Evolutionary conservation across 805 yeast genomes (phyloP).

Genomic region (Scheffersomyces amazonensis): DNA sequence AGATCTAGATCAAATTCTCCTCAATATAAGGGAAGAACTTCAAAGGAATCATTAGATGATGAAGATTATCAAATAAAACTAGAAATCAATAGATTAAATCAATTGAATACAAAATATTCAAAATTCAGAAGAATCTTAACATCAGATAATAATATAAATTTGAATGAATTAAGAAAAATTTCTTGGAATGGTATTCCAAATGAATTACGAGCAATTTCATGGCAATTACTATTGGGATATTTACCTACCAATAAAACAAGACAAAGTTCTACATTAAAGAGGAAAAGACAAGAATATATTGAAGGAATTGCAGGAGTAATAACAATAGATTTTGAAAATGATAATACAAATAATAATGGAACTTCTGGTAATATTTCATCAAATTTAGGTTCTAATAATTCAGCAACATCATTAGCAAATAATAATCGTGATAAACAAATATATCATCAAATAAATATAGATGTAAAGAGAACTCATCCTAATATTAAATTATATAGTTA

Average conservation of each 20-base stretch:
- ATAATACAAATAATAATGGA: constrained; percentile 12
- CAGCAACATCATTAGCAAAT: constrained; percentile 5
- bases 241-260: constrained; percentile 82
- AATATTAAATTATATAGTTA: constrained; percentile 68
- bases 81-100: constrained; percentile 56
- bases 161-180: constrained; percentile 67
- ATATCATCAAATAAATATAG: constrained; percentile 95
- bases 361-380: constrained; percentile 4
- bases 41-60: constrained; percentile 9
- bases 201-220: constrained; percentile 73
- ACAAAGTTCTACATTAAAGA: constrained; percentile 61
- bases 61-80: constrained; percentile 36
- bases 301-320: constrained; percentile 66
- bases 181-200: constrained; percentile 95
- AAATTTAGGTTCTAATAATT: constrained; percentile 33
- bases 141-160: constrained; percentile 51
- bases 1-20: background rate
- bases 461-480: constrained; percentile 93
- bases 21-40: background rate
- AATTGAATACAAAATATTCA: constrained; percentile 57
- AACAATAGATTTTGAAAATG: constrained; percentile 41
- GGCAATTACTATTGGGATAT: constrained; percentile 91
- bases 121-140: constrained; percentile 64
- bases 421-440: constrained; percentile 48
- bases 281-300: constrained; percentile 82